These are phyloP conservation scores for Scheffersomyces ergatensis DNA, from an alignment of 805 yeast genomes.

Conservation along the genomic window DNA sequence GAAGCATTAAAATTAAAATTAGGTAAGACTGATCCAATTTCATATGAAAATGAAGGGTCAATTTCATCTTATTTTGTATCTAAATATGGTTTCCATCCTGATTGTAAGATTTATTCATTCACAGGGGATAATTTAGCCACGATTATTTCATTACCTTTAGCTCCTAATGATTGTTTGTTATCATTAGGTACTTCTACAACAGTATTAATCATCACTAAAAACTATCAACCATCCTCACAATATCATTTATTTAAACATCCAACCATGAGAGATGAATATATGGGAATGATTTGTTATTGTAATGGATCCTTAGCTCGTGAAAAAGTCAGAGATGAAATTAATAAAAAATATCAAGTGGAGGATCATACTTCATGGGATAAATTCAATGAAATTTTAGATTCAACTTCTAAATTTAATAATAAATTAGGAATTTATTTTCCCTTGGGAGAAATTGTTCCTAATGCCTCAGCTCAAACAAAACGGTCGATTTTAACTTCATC, in stretches of 20 bases:
- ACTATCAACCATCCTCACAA: slow-evolving; percentile 72
- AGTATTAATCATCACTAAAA: slow-evolving; percentile 73
- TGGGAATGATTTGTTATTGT: slow-evolving; percentile 96
- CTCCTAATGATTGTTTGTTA: slow-evolving; percentile 71
- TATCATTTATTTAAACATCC: slow-evolving; percentile 90
- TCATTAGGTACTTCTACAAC: slow-evolving; percentile 94
- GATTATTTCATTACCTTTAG: slow-evolving; percentile 74
- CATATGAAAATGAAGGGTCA: slow-evolving; percentile 47
- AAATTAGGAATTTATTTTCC: slow-evolving; percentile 83
- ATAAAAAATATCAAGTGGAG: slow-evolving; percentile 35
- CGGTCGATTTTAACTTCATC: slow-evolving; percentile 41
- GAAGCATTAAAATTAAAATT: slow-evolving; percentile 47
- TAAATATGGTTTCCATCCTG: slow-evolving; percentile 59
- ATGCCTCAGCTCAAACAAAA: slow-evolving; percentile 61
- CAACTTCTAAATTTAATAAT: slow-evolving; percentile 30
- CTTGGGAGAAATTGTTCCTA: slow-evolving; percentile 88
- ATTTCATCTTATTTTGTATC: slow-evolving; percentile 60
- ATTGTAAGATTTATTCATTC: slow-evolving; percentile 68
- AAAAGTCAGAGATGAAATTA: slow-evolving; percentile 61
- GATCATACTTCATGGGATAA: slow-evolving; percentile 52
- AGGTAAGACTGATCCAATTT: slow-evolving; percentile 51
- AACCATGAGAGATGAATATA: slow-evolving; percentile 67
- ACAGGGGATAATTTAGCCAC: slow-evolving; percentile 95
- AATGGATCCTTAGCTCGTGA: slow-evolving; percentile 90
- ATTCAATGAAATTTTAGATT: slow-evolving; percentile 55